These are phyloP conservation scores for Astrocystis sublimbata DNA, from an alignment of 495 filamentous ascomycete genomes.

Conservation along the genomic window DNA sequence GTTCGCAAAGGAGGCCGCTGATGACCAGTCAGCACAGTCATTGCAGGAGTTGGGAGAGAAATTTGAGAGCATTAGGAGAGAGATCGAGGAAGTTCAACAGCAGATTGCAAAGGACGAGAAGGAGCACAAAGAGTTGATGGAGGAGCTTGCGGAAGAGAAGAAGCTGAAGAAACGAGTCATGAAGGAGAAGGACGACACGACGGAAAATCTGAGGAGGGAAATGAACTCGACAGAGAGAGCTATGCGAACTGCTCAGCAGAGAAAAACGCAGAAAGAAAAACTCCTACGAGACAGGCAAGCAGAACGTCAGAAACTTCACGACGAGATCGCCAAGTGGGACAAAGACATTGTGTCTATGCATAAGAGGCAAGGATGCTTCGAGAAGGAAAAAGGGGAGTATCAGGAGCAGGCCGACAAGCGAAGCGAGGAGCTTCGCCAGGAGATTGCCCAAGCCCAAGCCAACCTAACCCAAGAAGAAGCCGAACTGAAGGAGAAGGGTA, in stretches of 20 bases:
- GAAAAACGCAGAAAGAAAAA: conserved; percentile 79
- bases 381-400: conserved; percentile 40
- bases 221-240: conserved; percentile 76
- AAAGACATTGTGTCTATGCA: conserved; percentile 51
- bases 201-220: conserved; percentile 77
- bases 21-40: conserved; percentile 45
- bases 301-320: conserved; percentile 58
- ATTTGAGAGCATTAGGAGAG: conserved; percentile 69
- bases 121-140: conserved; percentile 66
- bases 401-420: conserved; percentile 34
- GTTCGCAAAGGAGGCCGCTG: conserved; percentile 45
- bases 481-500: conserved; percentile 51
- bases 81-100: conserved; percentile 60
- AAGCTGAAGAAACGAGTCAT: conserved; percentile 72
- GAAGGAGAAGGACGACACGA: conserved; percentile 83
- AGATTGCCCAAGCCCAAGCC: conserved; percentile 33
- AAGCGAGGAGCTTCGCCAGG: conserved; percentile 33
- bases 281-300: conserved; percentile 70
- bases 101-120: conserved; percentile 64
- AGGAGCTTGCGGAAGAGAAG: conserved; percentile 70
- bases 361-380: conserved; percentile 44
- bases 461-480: conserved; percentile 37
- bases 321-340: conserved; percentile 59
- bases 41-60: conserved; percentile 64
- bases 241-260: conserved; percentile 80